A percentile compares a stretch with the other conserved stretches of the same genome.
Evolutionary conservation across 2,329 filamentous ascomycete species (phyloP).

Genomic region (Escovopsis sp.): DNA sequence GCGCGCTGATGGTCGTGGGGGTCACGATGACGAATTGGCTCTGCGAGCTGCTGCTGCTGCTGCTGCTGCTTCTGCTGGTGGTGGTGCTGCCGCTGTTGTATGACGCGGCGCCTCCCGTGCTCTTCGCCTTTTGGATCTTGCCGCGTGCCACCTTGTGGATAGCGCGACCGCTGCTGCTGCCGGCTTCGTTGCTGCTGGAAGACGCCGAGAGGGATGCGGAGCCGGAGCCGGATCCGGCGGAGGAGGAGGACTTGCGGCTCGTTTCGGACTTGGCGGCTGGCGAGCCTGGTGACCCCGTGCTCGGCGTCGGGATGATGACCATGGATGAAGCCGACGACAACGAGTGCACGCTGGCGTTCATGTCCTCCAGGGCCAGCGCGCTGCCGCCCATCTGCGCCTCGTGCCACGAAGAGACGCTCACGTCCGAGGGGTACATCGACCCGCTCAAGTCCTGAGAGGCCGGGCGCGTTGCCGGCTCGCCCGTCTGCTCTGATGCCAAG

Average conservation of each 20-base stretch:
- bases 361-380: constrained; percentile 22
- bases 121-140: constrained; percentile 31
- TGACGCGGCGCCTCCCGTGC: constrained; percentile 11
- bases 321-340: constrained; percentile 14
- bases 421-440: constrained; percentile 10
- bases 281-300: constrained; percentile 15
- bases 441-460: constrained; percentile 2
- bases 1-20: constrained; percentile 35
- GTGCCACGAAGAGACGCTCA: constrained; percentile 23
- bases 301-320: constrained; percentile 8
- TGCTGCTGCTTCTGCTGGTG: no score
- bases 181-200: no score
- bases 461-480: constrained; percentile 17
- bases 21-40: constrained; percentile 41
- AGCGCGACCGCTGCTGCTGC: constrained; percentile 7
- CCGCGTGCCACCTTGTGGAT: constrained; percentile 28
- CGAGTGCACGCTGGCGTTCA: constrained; percentile 21
- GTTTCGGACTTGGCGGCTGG: constrained; percentile 14
- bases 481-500: constrained; percentile 12
- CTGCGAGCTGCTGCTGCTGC: no score
- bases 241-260: constrained; percentile 12
- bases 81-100: no score
- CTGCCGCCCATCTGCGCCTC: constrained; percentile 16
- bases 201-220: no score
- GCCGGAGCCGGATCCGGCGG: no score